phyloP scores from a whole-genome alignment of 495 filamentous ascomycete species.

The Penicillium silybi region DNA sequence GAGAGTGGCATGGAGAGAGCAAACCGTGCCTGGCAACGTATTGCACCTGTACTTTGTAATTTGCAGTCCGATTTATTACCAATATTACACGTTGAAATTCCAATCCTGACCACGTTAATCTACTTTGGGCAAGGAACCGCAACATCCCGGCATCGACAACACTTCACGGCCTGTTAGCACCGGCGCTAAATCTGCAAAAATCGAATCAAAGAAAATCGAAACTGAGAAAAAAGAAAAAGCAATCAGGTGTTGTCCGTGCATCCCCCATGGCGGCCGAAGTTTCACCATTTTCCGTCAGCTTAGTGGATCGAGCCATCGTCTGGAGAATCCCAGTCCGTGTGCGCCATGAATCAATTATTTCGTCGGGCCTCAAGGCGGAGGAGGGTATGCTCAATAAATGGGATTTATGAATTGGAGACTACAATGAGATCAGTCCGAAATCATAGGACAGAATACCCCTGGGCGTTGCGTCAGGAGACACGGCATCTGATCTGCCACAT shows the following conservation, averaged over 20 bases:
- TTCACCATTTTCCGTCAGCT: conserved; percentile 5
- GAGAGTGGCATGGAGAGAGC: neutral
- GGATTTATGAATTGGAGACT: too few species aligned
- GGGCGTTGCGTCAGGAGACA: neutral
- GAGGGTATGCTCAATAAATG: neutral
- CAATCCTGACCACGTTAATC: neutral
- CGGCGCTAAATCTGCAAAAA: conserved; percentile 3
- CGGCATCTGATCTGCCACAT: neutral
- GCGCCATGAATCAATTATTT: conserved; percentile 4
- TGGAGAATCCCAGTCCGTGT: conserved; percentile 5
- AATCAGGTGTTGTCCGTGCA: neutral
- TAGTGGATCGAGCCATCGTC: conserved; percentile 6
- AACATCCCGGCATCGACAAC: neutral
- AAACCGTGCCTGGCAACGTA: neutral
- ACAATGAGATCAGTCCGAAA: neutral
- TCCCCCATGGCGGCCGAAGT: conserved; percentile 4
- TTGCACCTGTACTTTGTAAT: neutral
- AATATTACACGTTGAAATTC: neutral
- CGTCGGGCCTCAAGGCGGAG: neutral
- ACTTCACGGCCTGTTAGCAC: neutral
- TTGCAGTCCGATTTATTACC: neutral
- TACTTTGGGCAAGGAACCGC: neutral
- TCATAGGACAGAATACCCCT: neutral
- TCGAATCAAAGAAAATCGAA: neutral
- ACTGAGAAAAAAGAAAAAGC: neutral